Base-by-base conservation (phyloP, 2,329 filamentous ascomycete species). In the Acrocalymma vagum region DNA sequence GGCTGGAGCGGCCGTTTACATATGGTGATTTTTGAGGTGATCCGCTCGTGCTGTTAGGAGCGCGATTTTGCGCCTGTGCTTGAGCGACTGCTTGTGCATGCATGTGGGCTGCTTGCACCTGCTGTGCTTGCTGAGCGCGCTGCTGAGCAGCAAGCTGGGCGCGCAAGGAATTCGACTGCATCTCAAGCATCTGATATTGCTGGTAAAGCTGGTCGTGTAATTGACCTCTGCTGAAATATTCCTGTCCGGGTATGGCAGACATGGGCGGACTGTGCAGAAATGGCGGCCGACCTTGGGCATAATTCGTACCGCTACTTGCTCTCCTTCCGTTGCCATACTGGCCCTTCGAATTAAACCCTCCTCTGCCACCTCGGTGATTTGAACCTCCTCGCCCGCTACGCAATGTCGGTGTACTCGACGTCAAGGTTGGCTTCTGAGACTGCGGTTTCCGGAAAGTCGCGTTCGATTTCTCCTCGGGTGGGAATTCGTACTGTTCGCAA, bases 401-500 rank as follows among this genome's bases (percentile, higher is more conserved):
- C 9, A 73, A 73, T 34, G 69, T 69, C 6, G 74, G 74, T n/a
- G 70, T 69, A 45, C 73, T 78, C 11, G 72, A 63, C 4, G 72
- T 73, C 18, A 86, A 70, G 6, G 80, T 78, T 6, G 82, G 78
- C 55, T 83, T 81, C 11, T 77, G 69, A 6, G 80, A 78, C 49
- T 60, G 58, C 6, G 66, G 69, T 43, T 77, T 76, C 59, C 83
- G 80, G 67, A 81, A 84, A 18, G 73, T 69, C 3, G 57, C 43
- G 16, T 70, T 70, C 48, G 79, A 77, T 59, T 95, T 91, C 65
- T 95, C 64, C 37, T 69, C 89, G 39, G 89, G 87, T 4, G 94
- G 94, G 58, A 88, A 96, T 42, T 88, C 84, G 61, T 86, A 99
- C 65, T 93, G 83, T 65, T 95, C 89, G 69, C 92, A 96, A 65